Conservation (phyloP, 208 protist species). For the Tetramitus jugosus region DNA sequence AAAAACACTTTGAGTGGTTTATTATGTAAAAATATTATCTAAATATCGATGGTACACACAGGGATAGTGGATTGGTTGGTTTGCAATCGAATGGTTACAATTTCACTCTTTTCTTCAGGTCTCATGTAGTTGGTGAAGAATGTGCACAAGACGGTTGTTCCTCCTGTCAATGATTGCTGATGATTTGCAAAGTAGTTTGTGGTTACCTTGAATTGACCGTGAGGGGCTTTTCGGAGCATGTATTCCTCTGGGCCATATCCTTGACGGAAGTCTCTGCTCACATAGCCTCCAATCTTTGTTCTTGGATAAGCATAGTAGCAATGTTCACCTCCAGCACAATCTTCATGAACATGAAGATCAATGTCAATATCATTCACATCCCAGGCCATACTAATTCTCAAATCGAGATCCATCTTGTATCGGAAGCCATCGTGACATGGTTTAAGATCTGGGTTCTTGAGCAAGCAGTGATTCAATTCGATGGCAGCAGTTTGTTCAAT, state of each 20-base stretch:
- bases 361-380: neutral
- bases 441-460: neutral
- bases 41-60: neutral
- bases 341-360: neutral
- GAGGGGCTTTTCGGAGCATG: neutral
- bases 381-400: slow-evolving; percentile 20
- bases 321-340: neutral
- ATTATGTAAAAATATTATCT: too few relatives aligned
- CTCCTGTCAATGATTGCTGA: neutral
- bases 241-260: slow-evolving; percentile 21
- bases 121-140: too few relatives aligned
- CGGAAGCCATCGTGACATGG: neutral
- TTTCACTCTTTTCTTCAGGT: neutral
- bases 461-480: neutral
- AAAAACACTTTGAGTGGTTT: too few relatives aligned
- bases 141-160: slow-evolving; percentile 6
- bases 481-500: slow-evolving; percentile 8
- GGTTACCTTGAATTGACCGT: neutral
- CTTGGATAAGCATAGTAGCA: too few relatives aligned
- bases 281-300: too few relatives aligned
- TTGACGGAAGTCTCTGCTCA: too few relatives aligned
- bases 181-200: slow-evolving; percentile 22
- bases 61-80: neutral
- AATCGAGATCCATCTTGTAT: neutral
- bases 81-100: neutral